Evolutionary conservation across 2,329 filamentous ascomycete genomes (phyloP), one percentile per base, ranked within the genome.

Genomic region (Xylariales sp.): DNA sequence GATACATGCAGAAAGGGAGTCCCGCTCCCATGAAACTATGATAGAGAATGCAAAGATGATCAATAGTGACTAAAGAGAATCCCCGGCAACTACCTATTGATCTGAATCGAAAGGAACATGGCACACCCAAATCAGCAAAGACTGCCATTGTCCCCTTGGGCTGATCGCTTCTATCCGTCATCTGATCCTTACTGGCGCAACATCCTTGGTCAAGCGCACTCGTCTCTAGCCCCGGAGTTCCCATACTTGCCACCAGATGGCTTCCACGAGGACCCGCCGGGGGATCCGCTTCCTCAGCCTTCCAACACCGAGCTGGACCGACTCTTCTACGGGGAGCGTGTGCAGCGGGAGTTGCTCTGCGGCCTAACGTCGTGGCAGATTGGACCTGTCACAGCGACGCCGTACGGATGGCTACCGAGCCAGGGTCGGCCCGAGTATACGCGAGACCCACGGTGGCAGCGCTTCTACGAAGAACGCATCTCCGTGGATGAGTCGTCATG

Each of bases 351-450:
- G 2, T 6, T 0, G 2, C 27, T 35, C 4, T 5, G 6, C 5
- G 40, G 40, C 13, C 6, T 42, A 7, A 23, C 18, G 29, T 33
- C 37, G 6, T 42, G 40, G 40, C 40, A 39, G 6, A 8, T 40
- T 11, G 24, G 27, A 7, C 16, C 37, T 6, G 24, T 42, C 16
- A 5, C 17, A 7, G 4, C 5, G 4, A n/a, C 8, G 16, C 19
- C 28, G 5, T 16, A 30, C 6, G 17, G 14, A 5, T 25, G 25
- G 12, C 6, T 10, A 11, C 29, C 29, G 10, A 16, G 24, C n/a
- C 14, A 31, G 15, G 11, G 25, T 3, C 11, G 33, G 6, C 35
- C 35, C 12, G 8, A n/a, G 12, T 8, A 30, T 15, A 15, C 15
- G 6, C 10, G 10, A 14, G 35, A 38, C 17, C 7, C 28, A 5